Conservation (phyloP, 2,329 filamentous ascomycete species). For the Blumeria hordei region DNA sequence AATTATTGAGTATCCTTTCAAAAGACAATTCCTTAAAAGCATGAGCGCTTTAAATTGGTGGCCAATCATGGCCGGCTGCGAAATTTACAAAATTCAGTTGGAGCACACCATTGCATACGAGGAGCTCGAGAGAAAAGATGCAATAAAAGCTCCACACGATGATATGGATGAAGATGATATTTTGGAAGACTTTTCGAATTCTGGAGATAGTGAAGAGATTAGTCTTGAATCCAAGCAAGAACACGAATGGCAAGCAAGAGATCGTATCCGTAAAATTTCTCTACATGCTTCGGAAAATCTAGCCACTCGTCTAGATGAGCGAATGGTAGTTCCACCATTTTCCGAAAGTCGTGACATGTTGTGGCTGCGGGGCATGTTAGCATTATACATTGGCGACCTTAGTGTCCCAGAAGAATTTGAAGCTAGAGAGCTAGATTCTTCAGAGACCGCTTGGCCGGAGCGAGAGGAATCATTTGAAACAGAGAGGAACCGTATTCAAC, state of each 20-base stretch:
- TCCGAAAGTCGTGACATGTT: constrained; percentile 41
- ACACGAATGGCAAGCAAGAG: constrained; percentile 11
- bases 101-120: constrained; percentile 26
- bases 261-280: constrained; percentile 10
- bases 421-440: constrained; percentile 2
- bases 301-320: constrained; percentile 41
- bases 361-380: constrained; percentile 47
- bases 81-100: constrained; percentile 50
- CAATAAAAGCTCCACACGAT: constrained; percentile 10
- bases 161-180: constrained; percentile 4
- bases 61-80: constrained; percentile 54
- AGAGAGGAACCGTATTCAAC: not conserved
- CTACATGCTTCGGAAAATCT: constrained; percentile 31
- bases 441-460: not conserved
- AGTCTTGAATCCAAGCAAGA: constrained; percentile 4
- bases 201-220: constrained; percentile 3
- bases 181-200: constrained; percentile 6
- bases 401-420: constrained; percentile 17
- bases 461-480: not conserved
- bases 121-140: constrained; percentile 14
- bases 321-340: constrained; percentile 47
- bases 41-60: constrained; percentile 55
- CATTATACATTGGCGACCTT: constrained; percentile 53
- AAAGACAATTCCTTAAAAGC: constrained; percentile 30
- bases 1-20: constrained; percentile 51